A percentile compares a stretch with the other conserved stretches of the same genome.
These are phyloP conservation scores for Aspergillus amoenus DNA, from an alignment of 2,329 filamentous ascomycete genomes.

Conservation along the genomic window DNA sequence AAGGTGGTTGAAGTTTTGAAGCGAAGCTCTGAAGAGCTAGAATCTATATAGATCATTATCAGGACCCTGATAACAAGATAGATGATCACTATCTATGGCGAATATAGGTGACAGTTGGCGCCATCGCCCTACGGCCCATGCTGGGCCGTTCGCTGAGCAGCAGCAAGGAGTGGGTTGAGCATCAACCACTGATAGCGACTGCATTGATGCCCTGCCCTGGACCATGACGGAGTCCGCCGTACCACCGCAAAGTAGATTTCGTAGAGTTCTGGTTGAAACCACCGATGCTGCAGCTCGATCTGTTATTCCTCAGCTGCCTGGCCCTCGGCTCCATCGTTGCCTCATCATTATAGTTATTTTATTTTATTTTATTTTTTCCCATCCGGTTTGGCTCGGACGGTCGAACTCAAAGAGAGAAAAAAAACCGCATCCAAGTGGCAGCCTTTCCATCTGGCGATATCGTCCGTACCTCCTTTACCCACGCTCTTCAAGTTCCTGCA, in stretches of 20 bases:
- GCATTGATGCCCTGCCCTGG: background rate
- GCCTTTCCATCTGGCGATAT: background rate
- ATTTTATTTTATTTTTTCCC: background rate
- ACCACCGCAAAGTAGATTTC: background rate
- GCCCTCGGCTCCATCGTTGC: background rate
- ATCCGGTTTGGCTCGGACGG: background rate
- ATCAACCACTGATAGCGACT: constrained; percentile 5
- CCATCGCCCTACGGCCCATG: constrained; percentile 8
- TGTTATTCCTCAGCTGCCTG: background rate
- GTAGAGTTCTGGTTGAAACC: background rate
- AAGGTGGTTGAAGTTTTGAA: constrained; percentile 5
- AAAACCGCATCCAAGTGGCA: background rate
- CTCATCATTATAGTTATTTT: background rate
- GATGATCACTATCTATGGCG: constrained; percentile 10
- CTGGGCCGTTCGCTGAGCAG: constrained; percentile 1
- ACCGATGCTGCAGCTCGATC: background rate
- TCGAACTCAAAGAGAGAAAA: constrained; percentile 4
- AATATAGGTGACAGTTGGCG: constrained; percentile 11
- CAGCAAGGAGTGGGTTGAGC: background rate
- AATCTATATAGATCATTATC: constrained; percentile 7
- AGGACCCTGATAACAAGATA: constrained; percentile 8
- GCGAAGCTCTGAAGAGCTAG: background rate
- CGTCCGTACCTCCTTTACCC: background rate
- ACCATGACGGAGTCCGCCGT: background rate
- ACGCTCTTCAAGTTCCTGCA: background rate